Conservation (phyloP, 2,329 filamentous ascomycete genomes). For the Tolypocladium amazonense region DNA sequence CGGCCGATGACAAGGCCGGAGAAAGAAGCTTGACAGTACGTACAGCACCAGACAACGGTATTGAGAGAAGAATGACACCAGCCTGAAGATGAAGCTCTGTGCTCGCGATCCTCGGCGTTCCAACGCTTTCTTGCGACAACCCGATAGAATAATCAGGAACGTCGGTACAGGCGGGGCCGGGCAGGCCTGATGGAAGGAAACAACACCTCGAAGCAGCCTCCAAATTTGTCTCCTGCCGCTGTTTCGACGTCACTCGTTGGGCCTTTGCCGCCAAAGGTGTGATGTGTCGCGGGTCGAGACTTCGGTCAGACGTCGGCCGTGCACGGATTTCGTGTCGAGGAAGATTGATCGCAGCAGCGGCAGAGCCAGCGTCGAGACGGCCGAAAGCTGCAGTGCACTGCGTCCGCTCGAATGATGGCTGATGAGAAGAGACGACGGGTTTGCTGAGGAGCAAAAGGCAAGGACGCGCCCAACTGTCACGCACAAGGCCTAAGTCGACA, state of each 20-base stretch:
- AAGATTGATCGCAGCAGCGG: neutral
- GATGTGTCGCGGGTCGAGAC: neutral
- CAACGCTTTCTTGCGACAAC: constrained; percentile 5
- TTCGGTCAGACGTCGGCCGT: neutral
- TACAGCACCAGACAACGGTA: constrained; percentile 33
- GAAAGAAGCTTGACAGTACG: constrained; percentile 34
- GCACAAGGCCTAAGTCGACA: neutral
- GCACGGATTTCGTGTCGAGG: neutral
- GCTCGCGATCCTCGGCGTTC: constrained; percentile 31
- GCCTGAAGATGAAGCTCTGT: constrained; percentile 54
- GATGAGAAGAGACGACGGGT: neutral
- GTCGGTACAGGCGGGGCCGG: constrained; percentile 2
- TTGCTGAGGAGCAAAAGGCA: neutral
- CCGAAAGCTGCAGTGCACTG: neutral
- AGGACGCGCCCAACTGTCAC: neutral
- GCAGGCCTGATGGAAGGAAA: constrained; percentile 2
- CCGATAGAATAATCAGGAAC: constrained; percentile 4
- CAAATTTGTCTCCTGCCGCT: neutral
- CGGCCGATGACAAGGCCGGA: constrained; percentile 3
- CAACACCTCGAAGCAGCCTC: neutral
- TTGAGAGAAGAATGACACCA: constrained; percentile 3
- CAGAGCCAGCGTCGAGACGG: neutral
- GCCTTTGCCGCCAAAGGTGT: neutral
- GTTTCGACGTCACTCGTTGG: neutral
- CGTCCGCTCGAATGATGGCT: neutral